These are phyloP conservation scores for Ceratobasidium sp. DNA, from an alignment of 1,284 basidiomycete species.

Conservation along the genomic window DNA sequence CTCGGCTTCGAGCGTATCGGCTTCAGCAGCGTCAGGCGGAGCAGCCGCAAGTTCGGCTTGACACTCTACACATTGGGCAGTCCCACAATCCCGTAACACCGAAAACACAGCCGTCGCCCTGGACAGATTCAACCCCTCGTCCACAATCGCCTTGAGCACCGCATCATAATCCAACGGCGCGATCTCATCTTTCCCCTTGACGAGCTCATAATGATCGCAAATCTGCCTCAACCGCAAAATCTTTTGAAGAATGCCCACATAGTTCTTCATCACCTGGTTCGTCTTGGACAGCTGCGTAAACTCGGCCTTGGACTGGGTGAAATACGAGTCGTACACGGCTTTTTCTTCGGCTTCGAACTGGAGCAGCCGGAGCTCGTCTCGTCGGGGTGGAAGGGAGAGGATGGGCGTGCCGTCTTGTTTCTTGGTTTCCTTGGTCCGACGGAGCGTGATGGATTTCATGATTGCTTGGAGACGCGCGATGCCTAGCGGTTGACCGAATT, in stretches of 20 bases:
- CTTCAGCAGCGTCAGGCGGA: slow-evolving; percentile 64
- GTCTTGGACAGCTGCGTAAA: slow-evolving; percentile 89
- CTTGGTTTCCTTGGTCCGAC: slow-evolving; percentile 94
- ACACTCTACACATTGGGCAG: slow-evolving; percentile 91
- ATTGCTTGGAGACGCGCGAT: slow-evolving; percentile 95
- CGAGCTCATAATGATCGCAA: slow-evolving; percentile 95
- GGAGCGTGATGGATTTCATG: slow-evolving; percentile 96
- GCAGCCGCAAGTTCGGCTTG: slow-evolving; percentile 76
- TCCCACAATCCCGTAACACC: slow-evolving; percentile 86
- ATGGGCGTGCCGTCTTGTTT: slow-evolving; percentile 87
- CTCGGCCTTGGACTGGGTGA: slow-evolving; percentile 89
- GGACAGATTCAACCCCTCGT: slow-evolving; percentile 82
- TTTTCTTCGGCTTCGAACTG: slow-evolving; percentile 89
- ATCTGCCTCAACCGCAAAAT: slow-evolving; percentile 95
- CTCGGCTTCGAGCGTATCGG: slow-evolving; percentile 67
- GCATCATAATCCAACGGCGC: slow-evolving; percentile 73
- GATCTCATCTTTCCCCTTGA: slow-evolving; percentile 74
- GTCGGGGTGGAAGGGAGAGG: slow-evolving; percentile 87
- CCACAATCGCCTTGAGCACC: slow-evolving; percentile 78
- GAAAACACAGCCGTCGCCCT: slow-evolving; percentile 86
- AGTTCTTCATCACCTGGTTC: slow-evolving; percentile 96
- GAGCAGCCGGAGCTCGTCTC: slow-evolving; percentile 87
- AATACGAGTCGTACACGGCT: slow-evolving; percentile 89
- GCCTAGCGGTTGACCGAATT: slow-evolving; percentile 91
- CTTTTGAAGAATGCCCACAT: slow-evolving; percentile 97